These are phyloP conservation scores for Tulasnella sp. DNA, from an alignment of 768 basidiomycete species.

Conservation along the genomic window DNA sequence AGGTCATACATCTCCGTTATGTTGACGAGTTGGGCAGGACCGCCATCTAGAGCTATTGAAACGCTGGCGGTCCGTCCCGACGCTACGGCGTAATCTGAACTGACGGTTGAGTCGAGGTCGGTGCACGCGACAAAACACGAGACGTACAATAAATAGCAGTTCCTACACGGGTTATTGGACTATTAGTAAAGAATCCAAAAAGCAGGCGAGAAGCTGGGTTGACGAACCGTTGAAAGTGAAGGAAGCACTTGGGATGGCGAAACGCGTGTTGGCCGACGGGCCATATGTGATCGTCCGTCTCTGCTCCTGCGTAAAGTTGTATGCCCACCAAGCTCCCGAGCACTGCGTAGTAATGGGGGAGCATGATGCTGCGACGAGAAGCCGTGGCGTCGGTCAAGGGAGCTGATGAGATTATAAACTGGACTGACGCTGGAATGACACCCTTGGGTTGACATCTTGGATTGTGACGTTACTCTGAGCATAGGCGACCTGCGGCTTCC, in stretches of 20 bases:
- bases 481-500: not conserved
- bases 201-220: not conserved
- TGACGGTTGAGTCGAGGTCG: not conserved
- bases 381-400: not conserved
- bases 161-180: not conserved
- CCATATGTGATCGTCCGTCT: slow-evolving; percentile 11
- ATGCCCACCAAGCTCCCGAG: slow-evolving; percentile 3
- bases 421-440: slow-evolving; percentile 3
- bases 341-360: not conserved
- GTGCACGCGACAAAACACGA: not conserved
- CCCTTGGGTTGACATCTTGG: slow-evolving; percentile 3
- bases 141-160: slow-evolving; percentile 9
- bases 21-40: not conserved
- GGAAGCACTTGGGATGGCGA: slow-evolving; percentile 2
- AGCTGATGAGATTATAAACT: not conserved
- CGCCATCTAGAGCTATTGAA: slow-evolving; percentile 1
- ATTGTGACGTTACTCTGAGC: slow-evolving; percentile 7
- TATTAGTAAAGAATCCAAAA: not conserved
- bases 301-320: not conserved
- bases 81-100: slow-evolving; percentile 1
- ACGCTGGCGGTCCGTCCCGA: slow-evolving; percentile 1
- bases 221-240: slow-evolving; percentile 14
- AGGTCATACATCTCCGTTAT: slow-evolving; percentile 3
- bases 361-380: not conserved
- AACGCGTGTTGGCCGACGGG: not conserved